Percentiles rank a stretch among this genome's conserved stretches.
Evolutionary conservation across 1,284 basidiomycete genomes (phyloP).

Genomic region (Filobasidium uniguttulatum): DNA sequence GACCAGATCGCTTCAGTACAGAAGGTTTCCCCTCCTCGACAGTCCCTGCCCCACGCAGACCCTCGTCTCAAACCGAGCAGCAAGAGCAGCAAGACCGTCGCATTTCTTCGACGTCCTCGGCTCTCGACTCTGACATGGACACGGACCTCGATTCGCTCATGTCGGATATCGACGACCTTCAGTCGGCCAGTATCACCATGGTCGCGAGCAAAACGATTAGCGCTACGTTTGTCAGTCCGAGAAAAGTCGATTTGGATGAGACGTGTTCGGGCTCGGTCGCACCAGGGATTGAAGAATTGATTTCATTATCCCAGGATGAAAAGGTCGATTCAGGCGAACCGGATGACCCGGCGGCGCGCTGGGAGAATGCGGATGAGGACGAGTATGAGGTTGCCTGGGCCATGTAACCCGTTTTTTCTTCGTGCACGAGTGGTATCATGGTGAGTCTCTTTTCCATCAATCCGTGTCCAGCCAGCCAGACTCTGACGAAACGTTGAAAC

Average conservation of each 20-base stretch:
- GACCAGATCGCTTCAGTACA: background rate
- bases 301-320: background rate
- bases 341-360: background rate
- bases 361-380: slow-evolving; percentile 1
- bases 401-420: too few species aligned
- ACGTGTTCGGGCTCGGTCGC: background rate
- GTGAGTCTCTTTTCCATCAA: too few species aligned
- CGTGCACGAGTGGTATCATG: too few species aligned
- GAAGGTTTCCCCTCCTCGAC: background rate
- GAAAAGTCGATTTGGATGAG: background rate
- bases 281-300: background rate
- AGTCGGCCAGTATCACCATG: background rate
- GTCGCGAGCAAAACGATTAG: background rate
- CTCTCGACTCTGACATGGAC: background rate
- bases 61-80: too few species aligned
- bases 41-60: too few species aligned
- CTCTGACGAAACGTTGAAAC: too few species aligned
- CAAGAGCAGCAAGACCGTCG: too few species aligned
- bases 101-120: too few species aligned
- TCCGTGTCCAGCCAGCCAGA: too few species aligned
- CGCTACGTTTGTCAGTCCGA: background rate
- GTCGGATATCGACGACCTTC: background rate
- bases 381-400: background rate
- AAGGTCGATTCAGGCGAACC: background rate
- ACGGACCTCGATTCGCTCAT: background rate